Base-by-base conservation (phyloP, 768 basidiomycete species). In the Macrocybe gigantea region DNA sequence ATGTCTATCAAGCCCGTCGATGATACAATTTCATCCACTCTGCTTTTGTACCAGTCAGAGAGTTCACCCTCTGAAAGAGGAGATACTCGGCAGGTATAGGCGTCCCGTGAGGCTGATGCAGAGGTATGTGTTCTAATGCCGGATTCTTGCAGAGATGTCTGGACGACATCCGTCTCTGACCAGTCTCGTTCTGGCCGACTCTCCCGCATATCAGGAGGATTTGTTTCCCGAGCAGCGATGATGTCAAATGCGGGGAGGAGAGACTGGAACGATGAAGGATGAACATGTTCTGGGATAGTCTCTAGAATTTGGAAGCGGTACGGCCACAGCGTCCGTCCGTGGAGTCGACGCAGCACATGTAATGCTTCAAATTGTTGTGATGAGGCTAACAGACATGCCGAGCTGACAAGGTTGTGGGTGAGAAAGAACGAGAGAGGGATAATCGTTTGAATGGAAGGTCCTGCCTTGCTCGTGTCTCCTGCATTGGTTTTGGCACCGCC, bases 1-100 rank as follows among this genome's bases (percentile, higher is more conserved):
- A 80, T 64, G 56, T 93, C 87, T 38, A 93, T 68, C 66, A 92
- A 77, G 1, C 93, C 93, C 0, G 84, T 82, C 0, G 71, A 68
- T 6, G 69, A 61, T 29, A 93, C 77, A 50, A 92, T 75, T 10
- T 58, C 52, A 36, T 83, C 69, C 22, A 90, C 81, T 32, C 83
- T 83, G 4, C 50, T 56, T 55, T 67, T 75, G 67, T 96, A 97
- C 94, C 93, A 98, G 22, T 59, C 45, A 5, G 80, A 67, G 6
- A 97, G 70, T 31, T 80, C 75, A 8, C 67, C 65, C 0, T 71
- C 64, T 3, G 77, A 60, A 14, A 83, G 62, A 1, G 73, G 11
- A 61, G 52, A 29, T 56, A 49, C 37, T 56, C 51, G 29, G 49
- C 41, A 15, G 4, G 38, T 22, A 22, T 22, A 22, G 22, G 22